phyloP scores from a whole-genome alignment of 1,139 yeast species.

The Sporopachydermia cereana region DNA sequence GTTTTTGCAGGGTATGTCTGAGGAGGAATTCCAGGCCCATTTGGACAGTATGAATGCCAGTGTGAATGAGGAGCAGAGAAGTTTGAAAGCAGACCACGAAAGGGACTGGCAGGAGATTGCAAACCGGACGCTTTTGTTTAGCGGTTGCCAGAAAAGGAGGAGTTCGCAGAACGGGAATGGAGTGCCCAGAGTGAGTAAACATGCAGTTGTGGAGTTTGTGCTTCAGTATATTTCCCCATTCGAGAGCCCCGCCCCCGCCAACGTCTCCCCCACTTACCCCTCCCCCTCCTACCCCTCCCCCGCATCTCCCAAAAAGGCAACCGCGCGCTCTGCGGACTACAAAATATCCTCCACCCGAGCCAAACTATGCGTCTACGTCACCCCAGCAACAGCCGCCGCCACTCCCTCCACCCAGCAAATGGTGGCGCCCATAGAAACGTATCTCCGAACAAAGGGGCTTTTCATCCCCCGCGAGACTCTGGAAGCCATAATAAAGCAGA shows the following conservation, averaged over 20 bases:
- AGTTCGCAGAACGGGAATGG: background rate
- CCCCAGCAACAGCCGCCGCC: background rate
- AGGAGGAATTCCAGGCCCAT: background rate
- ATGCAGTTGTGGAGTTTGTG: background rate
- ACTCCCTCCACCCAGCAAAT: background rate
- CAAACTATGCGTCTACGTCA: slow-evolving; percentile 2
- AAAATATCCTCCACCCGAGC: background rate
- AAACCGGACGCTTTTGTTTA: background rate
- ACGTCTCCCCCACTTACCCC: background rate
- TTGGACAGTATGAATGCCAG: background rate
- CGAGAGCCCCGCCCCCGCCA: no score
- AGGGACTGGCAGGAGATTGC: slow-evolving; percentile 5
- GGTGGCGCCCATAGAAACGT: slow-evolving; percentile 5
- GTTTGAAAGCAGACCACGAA: slow-evolving; percentile 4
- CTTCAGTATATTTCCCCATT: background rate
- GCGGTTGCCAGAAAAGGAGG: background rate
- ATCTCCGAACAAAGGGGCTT: slow-evolving; percentile 6
- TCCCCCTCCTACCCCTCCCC: no score
- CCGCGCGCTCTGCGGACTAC: no score
- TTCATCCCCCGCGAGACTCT: slow-evolving; percentile 1
- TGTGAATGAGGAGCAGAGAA: background rate
- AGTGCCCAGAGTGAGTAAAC: background rate
- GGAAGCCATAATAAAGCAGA: background rate
- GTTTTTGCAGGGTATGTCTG: background rate
- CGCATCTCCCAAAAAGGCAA: no score